Evolutionary conservation across 345 rosid genomes (phyloP).

Genomic region (Gossypioides kirkii): DNA sequence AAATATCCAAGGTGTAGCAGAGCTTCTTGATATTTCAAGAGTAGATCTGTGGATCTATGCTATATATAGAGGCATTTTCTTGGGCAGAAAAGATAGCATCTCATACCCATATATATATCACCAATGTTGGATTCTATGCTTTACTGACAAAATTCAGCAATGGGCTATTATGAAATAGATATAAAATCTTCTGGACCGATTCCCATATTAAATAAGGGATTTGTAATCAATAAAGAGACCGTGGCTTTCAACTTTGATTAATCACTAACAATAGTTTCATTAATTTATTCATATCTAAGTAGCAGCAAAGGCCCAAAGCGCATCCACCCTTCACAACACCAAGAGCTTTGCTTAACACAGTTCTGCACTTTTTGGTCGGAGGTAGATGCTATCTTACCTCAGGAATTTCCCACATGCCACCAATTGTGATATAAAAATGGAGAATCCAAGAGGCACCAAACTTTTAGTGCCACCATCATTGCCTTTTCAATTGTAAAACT

Average conservation of each 20-base stretch:
- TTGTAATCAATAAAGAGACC: neutral
- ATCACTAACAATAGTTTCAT: neutral
- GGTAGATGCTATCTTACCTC: neutral
- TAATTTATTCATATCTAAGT: neutral
- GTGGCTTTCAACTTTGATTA: neutral
- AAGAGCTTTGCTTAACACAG: neutral
- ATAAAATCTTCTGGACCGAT: neutral
- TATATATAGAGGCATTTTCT: slow-evolving; percentile 15
- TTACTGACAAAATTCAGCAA: neutral
- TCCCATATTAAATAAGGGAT: neutral
- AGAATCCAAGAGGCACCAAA: neutral
- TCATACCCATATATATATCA: neutral
- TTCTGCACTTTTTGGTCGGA: neutral
- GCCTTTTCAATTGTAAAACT: neutral
- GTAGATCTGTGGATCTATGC: neutral
- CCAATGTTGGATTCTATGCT: neutral
- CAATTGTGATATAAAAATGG: neutral
- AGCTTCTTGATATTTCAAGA: neutral
- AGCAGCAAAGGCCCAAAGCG: neutral
- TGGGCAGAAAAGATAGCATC: slow-evolving; percentile 12
- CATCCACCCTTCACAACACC: neutral
- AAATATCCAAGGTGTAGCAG: slow-evolving; percentile 1
- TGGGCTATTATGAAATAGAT: neutral
- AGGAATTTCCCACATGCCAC: neutral
- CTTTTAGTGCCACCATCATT: neutral